Conservation (phyloP, 164 flowering plant species). For the Taxillus chinensis region DNA sequence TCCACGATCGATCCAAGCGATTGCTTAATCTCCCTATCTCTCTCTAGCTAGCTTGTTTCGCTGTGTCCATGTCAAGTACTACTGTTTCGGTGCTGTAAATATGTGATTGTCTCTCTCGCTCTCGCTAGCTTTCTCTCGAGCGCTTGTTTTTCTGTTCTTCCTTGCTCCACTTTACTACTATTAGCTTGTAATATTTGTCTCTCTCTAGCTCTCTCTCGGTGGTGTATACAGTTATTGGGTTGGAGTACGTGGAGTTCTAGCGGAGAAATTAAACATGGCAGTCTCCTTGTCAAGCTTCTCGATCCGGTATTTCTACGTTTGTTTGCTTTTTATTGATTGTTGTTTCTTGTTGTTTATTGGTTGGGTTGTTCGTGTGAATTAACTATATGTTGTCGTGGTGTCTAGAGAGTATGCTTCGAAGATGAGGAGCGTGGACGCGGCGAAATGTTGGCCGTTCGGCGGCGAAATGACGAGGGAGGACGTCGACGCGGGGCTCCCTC, state of each 20-base stretch:
- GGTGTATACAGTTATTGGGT: too few species aligned
- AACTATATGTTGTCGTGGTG: background rate
- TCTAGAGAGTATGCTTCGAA: constrained; percentile 42
- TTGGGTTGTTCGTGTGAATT: background rate
- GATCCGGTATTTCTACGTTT: constrained; percentile 30
- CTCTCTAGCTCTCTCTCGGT: too few species aligned
- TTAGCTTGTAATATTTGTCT: too few species aligned
- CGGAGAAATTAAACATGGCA: constrained; percentile 18
- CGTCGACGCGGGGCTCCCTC: constrained; percentile 28
- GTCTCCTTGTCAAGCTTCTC: constrained; percentile 37
- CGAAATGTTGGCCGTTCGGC: constrained; percentile 53
- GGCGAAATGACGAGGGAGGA: constrained; percentile 1
- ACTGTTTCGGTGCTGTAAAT: background rate
- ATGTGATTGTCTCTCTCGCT: background rate
- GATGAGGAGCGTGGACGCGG: constrained; percentile 41
- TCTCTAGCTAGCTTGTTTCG: background rate
- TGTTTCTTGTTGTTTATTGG: background rate
- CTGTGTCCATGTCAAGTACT: background rate
- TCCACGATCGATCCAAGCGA: background rate
- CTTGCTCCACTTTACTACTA: too few species aligned
- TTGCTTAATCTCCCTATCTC: background rate
- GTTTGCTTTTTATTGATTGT: background rate
- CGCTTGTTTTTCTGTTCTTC: too few species aligned
- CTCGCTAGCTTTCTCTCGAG: background rate
- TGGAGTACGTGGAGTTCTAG: background rate